These are phyloP conservation scores for Globisporangium sylvaticum DNA, from an alignment of 352 stramenopile genomes.

Conservation along the genomic window DNA sequence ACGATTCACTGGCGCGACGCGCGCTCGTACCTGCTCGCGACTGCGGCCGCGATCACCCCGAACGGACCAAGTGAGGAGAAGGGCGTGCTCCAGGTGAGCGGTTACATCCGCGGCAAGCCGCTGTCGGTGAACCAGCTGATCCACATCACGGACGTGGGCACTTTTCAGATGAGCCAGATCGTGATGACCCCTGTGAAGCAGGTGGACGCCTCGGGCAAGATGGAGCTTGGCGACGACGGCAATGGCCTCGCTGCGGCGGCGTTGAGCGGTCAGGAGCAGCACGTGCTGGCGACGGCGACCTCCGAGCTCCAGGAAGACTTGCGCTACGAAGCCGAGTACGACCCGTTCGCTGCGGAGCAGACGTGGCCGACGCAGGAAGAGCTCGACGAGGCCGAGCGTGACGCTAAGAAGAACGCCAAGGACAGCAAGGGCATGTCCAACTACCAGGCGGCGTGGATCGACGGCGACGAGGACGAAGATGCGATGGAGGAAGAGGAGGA, in stretches of 20 bases:
- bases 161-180: constrained; percentile 87
- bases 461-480: constrained; percentile 62
- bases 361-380: constrained; percentile 97
- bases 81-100: constrained; percentile 85
- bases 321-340: constrained; percentile 87
- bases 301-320: constrained; percentile 71
- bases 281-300: constrained; percentile 66
- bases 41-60: constrained; percentile 57
- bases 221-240: constrained; percentile 27
- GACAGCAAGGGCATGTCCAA: constrained; percentile 76
- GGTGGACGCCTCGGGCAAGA: constrained; percentile 33
- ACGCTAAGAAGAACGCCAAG: constrained; percentile 50
- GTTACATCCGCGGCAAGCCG: constrained; percentile 94
- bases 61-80: constrained; percentile 46
- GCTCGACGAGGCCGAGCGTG: constrained; percentile 82
- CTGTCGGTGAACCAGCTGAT: constrained; percentile 95
- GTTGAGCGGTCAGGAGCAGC: constrained; percentile 16
- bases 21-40: constrained; percentile 85
- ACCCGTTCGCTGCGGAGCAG: constrained; percentile 96
- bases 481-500: constrained; percentile 40
- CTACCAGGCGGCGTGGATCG: constrained; percentile 95
- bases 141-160: constrained; percentile 96
- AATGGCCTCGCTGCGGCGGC: constrained; percentile 20
- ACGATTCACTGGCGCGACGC: constrained; percentile 88
- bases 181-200: constrained; percentile 43